Evolutionary conservation across 257 asterid genomes (phyloP).

Genomic region (Nicotiana otophora): DNA sequence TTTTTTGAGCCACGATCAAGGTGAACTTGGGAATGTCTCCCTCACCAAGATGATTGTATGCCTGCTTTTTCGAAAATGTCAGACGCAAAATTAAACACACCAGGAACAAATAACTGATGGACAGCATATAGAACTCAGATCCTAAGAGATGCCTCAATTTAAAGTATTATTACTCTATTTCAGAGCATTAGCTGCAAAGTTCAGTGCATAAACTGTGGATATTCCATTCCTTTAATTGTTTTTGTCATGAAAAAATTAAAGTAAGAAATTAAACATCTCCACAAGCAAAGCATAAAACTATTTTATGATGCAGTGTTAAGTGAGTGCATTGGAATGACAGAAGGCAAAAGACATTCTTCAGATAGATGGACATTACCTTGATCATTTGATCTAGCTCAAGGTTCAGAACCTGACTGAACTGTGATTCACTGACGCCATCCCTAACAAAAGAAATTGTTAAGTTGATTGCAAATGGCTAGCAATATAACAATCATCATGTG

Average conservation of each 20-base stretch:
- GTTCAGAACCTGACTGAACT: constrained; percentile 72
- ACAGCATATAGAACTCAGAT: neutral
- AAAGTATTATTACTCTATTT: neutral
- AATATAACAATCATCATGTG: neutral
- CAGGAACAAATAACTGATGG: neutral
- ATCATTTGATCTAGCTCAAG: constrained; percentile 77
- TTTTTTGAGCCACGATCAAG: constrained; percentile 79
- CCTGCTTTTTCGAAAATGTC: constrained; percentile 34
- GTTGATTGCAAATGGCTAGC: neutral
- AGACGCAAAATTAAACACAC: neutral
- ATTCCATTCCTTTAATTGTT: neutral
- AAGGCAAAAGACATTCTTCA: neutral
- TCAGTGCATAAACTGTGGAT: neutral
- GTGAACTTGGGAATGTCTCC: constrained; percentile 72
- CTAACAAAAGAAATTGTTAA: constrained; percentile 34
- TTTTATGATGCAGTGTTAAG: neutral
- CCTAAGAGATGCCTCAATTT: neutral
- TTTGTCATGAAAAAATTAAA: neutral
- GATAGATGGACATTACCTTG: constrained; percentile 51
- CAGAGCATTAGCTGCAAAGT: neutral
- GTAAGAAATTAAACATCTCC: neutral
- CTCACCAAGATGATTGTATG: constrained; percentile 80
- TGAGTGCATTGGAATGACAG: neutral
- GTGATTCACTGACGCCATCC: constrained; percentile 97
- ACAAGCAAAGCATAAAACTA: neutral